phyloP scores from a whole-genome alignment of 192 early-diverging fungal genomes.

The Pilaira anomala region DNA sequence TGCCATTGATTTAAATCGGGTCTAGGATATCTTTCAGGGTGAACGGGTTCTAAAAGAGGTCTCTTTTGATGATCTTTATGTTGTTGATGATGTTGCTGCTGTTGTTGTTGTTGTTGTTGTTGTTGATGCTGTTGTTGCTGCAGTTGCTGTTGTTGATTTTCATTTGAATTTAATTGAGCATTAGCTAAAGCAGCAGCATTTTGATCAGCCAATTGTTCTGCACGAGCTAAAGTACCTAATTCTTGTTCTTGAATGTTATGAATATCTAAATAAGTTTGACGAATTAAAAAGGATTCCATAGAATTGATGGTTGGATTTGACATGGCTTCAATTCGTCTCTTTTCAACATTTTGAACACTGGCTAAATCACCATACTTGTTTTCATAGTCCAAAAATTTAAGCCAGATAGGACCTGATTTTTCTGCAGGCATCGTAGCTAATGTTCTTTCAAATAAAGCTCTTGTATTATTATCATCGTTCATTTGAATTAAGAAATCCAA shows the following conservation, averaged over 20 bases:
- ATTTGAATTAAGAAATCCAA: slow-evolving; percentile 83
- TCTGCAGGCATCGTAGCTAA: slow-evolving; percentile 65
- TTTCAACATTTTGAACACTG: slow-evolving; percentile 72
- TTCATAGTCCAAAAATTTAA: slow-evolving; percentile 80
- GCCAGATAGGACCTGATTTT: slow-evolving; percentile 76
- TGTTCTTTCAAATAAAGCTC: slow-evolving; percentile 90
- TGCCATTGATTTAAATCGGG: slow-evolving; percentile 74
- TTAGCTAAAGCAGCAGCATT: no score
- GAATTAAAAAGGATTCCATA: slow-evolving; percentile 61
- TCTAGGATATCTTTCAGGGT: slow-evolving; percentile 66
- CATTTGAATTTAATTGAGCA: no score
- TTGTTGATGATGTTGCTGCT: neutral
- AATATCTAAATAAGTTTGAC: slow-evolving; percentile 78
- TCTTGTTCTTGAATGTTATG: slow-evolving; percentile 69
- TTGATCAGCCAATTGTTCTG: no score
- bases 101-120: neutral
- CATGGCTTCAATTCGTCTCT: slow-evolving; percentile 61
- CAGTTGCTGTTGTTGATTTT: neutral
- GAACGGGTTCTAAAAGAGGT: slow-evolving; percentile 51
- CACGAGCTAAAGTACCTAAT: slow-evolving; percentile 57
- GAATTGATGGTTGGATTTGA: neutral
- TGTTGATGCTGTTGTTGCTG: neutral
- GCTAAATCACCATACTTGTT: slow-evolving; percentile 83
- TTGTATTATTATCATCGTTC: slow-evolving; percentile 90
- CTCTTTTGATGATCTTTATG: slow-evolving; percentile 15